Evolutionary conservation across 2,329 filamentous ascomycete species (phyloP), one percentile per base, ranked within the genome.

Genomic region (Escovopsis sp.): DNA sequence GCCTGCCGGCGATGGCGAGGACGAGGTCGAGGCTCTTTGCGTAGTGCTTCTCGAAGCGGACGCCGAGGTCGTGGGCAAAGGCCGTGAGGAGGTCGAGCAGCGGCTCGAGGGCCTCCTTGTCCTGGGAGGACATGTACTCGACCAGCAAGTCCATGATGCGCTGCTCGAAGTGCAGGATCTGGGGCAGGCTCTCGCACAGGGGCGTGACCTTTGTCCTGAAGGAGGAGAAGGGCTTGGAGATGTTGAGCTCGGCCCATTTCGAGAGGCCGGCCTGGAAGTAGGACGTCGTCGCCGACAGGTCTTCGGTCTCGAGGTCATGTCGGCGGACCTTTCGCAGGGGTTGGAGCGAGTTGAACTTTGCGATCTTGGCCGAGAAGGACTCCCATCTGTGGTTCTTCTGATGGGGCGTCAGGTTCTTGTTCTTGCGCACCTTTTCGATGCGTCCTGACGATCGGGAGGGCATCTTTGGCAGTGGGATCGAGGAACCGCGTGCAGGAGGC

Each of bases 31-130:
- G 75, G 26, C 83, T 78, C 41, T 75, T 72, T 38, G 77, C 72
- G 59, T 94, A 96, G 60, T 94, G 79, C 55, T 83, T 85, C 62
- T 95, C 88, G 55, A 98, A 98, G 39, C 80, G 73, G 15, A 73
- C 72, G 40, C 89, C 89, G 43, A 98, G 63, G 55, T 98, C 93
- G 58, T 93, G 87, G n/a, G 91, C 88, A 57, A 98, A 88, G 35
- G 91, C 86, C 11, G 87, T 85, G 45, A 95, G 63, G n/a, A 98
- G 74, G 50, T 84, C 85, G 45, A 98, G 66, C 35, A 98, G 66
- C 9, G 91, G 85, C 56, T 98, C 88, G 46, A 95, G 67, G 2
- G 84, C 81, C 53, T 89, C 74, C 48, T 77, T 76, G 53, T 95
- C 86, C 47, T 81, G 80, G 53, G 75, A 75, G 42, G 79, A 75